Evolutionary conservation across 495 filamentous ascomycete genomes (phyloP), one percentile per base, ranked within the genome.

Genomic region (Hyphodiscus hymeniophilus): DNA sequence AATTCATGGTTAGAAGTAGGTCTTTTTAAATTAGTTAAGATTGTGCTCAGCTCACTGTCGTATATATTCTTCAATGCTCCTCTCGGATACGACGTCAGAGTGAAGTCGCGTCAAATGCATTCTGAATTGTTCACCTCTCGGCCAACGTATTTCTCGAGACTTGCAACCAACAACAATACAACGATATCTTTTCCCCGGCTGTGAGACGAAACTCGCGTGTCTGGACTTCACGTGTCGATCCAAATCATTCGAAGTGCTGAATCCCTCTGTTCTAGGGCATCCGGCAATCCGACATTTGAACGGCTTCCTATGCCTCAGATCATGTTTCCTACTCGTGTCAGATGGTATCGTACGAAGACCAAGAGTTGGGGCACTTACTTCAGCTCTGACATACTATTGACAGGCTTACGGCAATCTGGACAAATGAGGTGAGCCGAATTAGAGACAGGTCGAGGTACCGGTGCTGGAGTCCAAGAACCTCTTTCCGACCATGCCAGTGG

Each of bases 111-210:
- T 73, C 40, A 94, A 70, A 55, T 96, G 90, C 42, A 84, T 80
- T 56, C 80, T 82, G 64, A 95, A 96, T 53, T 96, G 95, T 63
- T 96, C 90, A 40, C 82, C 62, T 5, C 91, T 77, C 3, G 85
- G 88, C 86, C 90, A 95, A 38, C 73, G 67, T 65, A 95, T 95
- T 16, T 72, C 66, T 38, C 75, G 79, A 18, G 72, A 77, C 21
- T 67, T 69, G 55, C 89, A 94, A 42, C 67, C 59, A 35, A 64
- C 72, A 5, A 81, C 70, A 44, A 69, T 66, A 58, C 89, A 95
- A 53, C 74, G 72, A 52, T 78, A 95, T 13, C 72, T 73, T 55
- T 79, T 75, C 31, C 71, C 72, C 30, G 66, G 63, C 7, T 64
- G 67, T 5, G 73, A 52, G 30, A 56, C 51, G 58, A 28, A 28